Base-by-base conservation (phyloP, 768 basidiomycete species). In the Amanita brunnescens region DNA sequence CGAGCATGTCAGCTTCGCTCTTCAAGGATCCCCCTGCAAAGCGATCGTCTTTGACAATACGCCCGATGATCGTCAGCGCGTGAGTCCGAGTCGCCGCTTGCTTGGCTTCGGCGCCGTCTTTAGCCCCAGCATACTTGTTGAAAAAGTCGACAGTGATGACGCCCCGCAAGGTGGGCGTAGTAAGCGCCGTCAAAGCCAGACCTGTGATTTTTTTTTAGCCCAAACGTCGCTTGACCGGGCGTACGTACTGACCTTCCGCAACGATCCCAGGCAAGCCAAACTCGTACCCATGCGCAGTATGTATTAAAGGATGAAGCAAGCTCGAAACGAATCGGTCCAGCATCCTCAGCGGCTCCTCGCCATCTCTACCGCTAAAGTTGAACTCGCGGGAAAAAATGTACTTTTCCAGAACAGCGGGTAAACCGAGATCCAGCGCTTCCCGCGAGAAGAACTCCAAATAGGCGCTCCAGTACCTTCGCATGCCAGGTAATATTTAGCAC, bases 271-370 rank as follows among this genome's bases (percentile, higher is more conserved):
- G 73, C 18, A 82, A 52, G 2, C 61, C 69, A 54, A 85, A 85
- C 60, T 87, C 85, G 2, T 74, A 62, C 2, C 83, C 84, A 61
- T 78, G 77, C 10, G 80, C 84, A 2, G 67, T 56, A 56, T 86
- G 81, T 39, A 87, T 85, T 37, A 85, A 50, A 0, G 85, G 79
- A 57, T 88, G 85, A 5, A 87, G 23, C 5, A 83, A 59, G 2
- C 80, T 81, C 1, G 70, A 70, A 13, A 82, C 33, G 54, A 81
- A 73, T 7, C 83, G 74, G 38, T 69, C 71, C 12, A 86, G 58
- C 80, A 87, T 81, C 52, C 72, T 64, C 0, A 79, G 79, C 24
- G 76, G 71, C 40, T 67, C 61, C 3, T 64, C 63, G 8, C 57
- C 64, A 0, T n/a, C n/a, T n/a, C n/a, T n/a, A n/a, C 59, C 55